These are phyloP conservation scores for Stentor roeselii DNA, from an alignment of 73 alveolate species.

Conservation along the genomic window DNA sequence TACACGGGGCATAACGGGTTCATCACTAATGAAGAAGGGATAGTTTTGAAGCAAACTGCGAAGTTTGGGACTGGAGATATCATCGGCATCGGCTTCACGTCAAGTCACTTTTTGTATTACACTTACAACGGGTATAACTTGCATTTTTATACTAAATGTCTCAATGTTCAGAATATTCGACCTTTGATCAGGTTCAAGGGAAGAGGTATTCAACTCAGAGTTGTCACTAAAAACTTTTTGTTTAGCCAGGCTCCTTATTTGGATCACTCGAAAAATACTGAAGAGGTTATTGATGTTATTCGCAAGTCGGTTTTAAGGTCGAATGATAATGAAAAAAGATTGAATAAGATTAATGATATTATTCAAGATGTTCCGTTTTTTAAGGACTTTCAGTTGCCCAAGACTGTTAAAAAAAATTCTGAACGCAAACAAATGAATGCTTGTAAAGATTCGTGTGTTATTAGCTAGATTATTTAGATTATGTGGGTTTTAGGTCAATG, in stretches of 20 bases:
- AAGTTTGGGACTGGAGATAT: background rate
- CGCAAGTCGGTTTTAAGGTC: background rate
- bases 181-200: background rate
- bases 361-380: background rate
- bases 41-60: background rate
- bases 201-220: background rate
- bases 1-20: constrained; percentile 3
- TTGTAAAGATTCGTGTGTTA: background rate
- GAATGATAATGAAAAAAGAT: background rate
- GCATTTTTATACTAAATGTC: constrained; percentile 6
- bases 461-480: background rate
- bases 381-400: no score
- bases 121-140: constrained; percentile 14
- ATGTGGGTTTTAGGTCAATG: background rate
- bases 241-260: background rate
- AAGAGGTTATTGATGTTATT: background rate
- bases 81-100: constrained; percentile 16
- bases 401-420: background rate
- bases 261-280: background rate
- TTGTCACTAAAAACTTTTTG: background rate
- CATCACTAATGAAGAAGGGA: background rate
- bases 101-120: background rate
- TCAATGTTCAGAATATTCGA: background rate
- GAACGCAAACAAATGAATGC: background rate
- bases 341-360: background rate